Evolutionary conservation across 371 early-diverging fungal genomes (phyloP), one percentile per base, ranked within the genome.

Genomic region (Mucor velutinosus): DNA sequence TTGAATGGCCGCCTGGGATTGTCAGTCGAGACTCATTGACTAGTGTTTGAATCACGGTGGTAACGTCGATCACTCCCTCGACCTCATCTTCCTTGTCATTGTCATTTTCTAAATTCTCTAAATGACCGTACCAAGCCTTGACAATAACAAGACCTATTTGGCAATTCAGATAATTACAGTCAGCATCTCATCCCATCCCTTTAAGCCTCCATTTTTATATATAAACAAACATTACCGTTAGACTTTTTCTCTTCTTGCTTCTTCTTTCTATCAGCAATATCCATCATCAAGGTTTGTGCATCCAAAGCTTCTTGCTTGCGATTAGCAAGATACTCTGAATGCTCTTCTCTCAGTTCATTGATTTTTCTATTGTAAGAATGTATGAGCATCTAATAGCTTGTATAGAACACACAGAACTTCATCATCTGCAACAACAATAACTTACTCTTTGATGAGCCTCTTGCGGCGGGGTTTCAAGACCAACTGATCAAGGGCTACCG

Each of bases 121-220:
- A 77, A 71, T 92, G 87, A 59, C 99, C 99, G 71, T 97, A 98
- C 55, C 87, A 72, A 15, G 98, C 99, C 58, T 87, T 83, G 29
- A 96, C 79, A 70, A 98, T 92, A 19, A 97, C 87, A 56, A 98
- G 81, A 5, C 97, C 94, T 78, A 58, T 41, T 21, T 58, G 23
- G 12, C 8, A 30, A 30, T 30, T 5, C 55, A 17, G 32, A 59
- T n/a, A 47, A 25, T 32, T 33, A 58, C 41, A 41, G 41, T 41
- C 41, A 41, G 41, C 14, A 15, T 57, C 23, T n/a, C 45, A 53
- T 3, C 43, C 43, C 55, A 23, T 25, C 32, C 57, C 32, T 57
- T 17, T 17, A 33, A 32, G 33, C 19, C 58, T 27, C 53, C 32
- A 41, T 64, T 56, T 41, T 17, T 41, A 17, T n/a, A 33, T 12